Evolutionary conservation across 2,329 filamentous ascomycete species (phyloP), one percentile per base, ranked within the genome.

Genomic region (Venturia nashicola): DNA sequence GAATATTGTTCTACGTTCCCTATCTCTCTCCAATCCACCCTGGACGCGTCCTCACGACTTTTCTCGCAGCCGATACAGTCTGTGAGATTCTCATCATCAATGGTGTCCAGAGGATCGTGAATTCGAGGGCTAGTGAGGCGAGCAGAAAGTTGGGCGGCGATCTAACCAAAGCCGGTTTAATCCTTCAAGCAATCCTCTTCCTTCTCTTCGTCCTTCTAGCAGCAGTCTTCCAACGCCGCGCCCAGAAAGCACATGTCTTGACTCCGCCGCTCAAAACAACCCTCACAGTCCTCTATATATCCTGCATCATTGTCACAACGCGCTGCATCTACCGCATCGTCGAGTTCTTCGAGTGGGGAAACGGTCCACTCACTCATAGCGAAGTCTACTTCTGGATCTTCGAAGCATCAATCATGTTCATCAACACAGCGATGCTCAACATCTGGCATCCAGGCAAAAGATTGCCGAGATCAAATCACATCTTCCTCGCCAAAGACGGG

Each of bases 1-100:
- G 83, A 4, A 76, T 85, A 14, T 76, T 87, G 23, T 82, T 82
- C 71, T 88, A 87, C 71, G 76, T 84, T 2, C 84, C 84, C 0
- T 83, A 85, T 69, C 77, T 82, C 64, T 78, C 83, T 0, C 83
- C 83, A 0, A 77, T 84, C 42, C 81, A 84, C 67, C 82, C 82
- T 0, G 82, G 81, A 3, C 77, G 82, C 3, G 76, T 86, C 5
- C 82, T 86, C 67, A 86, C 83, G 66, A 79, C 78, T 3, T 82
- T 86, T 66, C 73, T 86, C 43, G 73, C 79, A 1, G 73, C 83
- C 11, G 81, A 85, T 44, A 70, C 73, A 1, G 72, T 78, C 0
- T 77, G 85, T 46, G 79, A 83, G 57, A 68, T 79, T 11, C 72
- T 84, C 2, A 82, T 81, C 23, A 79, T 74, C 6, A 80, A 80